Conservation (phyloP, 257 asterid genomes). For the Oldenlandia corymbosa region DNA sequence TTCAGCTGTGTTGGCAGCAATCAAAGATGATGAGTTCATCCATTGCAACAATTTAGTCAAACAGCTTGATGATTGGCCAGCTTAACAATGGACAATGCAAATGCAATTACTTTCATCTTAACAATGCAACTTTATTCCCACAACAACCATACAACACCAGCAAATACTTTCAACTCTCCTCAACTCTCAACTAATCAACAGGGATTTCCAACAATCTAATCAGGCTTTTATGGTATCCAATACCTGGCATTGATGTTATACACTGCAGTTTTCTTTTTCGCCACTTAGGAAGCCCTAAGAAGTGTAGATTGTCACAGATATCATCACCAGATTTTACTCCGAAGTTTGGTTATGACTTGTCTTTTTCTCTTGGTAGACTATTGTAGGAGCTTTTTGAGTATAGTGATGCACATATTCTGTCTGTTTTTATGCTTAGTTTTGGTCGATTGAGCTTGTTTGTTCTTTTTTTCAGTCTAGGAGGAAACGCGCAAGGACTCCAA, state of each 20-base stretch:
- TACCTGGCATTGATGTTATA: slow-evolving; percentile 47
- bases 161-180: slow-evolving; percentile 82
- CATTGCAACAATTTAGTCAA: slow-evolving; percentile 69
- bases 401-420: too few relatives aligned
- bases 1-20: slow-evolving; percentile 95
- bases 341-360: neutral
- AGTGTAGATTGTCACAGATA: neutral
- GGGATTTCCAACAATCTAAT: slow-evolving; percentile 90
- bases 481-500: slow-evolving; percentile 59
- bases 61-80: slow-evolving; percentile 58
- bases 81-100: slow-evolving; percentile 65
- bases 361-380: neutral
- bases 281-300: neutral
- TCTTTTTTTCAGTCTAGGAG: slow-evolving; percentile 41
- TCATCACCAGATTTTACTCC: neutral
- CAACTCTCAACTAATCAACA: slow-evolving; percentile 91
- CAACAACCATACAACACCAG: slow-evolving; percentile 92
- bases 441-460: slow-evolving; percentile 14
- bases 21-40: slow-evolving; percentile 96
- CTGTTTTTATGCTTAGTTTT: slow-evolving; percentile 9
- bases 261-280: neutral
- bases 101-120: slow-evolving; percentile 96
- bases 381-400: neutral
- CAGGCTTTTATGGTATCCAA: slow-evolving; percentile 88
- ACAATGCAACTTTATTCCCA: slow-evolving; percentile 83